Conservation (phyloP, 345 rosid genomes). For the Viola odorata region DNA sequence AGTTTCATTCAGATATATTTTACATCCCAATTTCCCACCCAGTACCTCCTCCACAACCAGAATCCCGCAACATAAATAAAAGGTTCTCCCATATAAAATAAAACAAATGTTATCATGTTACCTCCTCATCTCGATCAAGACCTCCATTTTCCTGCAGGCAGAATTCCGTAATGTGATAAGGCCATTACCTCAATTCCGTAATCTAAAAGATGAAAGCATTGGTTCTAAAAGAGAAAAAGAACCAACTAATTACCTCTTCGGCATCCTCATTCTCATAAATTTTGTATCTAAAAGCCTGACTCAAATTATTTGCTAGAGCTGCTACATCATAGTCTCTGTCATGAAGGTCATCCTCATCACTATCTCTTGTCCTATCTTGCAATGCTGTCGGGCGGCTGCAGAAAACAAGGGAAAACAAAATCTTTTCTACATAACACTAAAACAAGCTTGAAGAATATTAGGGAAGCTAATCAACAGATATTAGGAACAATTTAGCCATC, state of each 20-base stretch:
- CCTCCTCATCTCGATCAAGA: slow-evolving; percentile 82
- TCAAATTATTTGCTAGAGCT: slow-evolving; percentile 85
- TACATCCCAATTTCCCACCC: background rate
- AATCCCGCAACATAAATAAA: background rate
- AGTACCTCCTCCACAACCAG: background rate
- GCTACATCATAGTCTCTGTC: slow-evolving; percentile 96
- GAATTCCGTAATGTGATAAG: slow-evolving; percentile 5
- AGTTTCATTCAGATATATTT: background rate
- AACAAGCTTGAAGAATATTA: too few species aligned
- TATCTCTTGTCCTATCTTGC: slow-evolving; percentile 89
- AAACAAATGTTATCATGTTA: slow-evolving; percentile 14
- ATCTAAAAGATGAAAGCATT: background rate
- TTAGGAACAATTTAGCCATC: too few species aligned
- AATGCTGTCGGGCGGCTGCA: slow-evolving; percentile 89
- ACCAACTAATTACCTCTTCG: slow-evolving; percentile 56
- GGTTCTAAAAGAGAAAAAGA: background rate
- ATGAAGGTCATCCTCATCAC: slow-evolving; percentile 86
- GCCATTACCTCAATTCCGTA: background rate
- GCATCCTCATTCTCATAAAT: slow-evolving; percentile 75
- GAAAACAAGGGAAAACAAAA: slow-evolving; percentile 15
- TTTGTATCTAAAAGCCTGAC: slow-evolving; percentile 85
- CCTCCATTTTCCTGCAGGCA: slow-evolving; percentile 57
- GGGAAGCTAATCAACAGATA: too few species aligned
- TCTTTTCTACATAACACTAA: background rate
- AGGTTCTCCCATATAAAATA: background rate